These are phyloP conservation scores for Tuber calosporum DNA, from an alignment of 495 filamentous ascomycete genomes.

Conservation along the genomic window DNA sequence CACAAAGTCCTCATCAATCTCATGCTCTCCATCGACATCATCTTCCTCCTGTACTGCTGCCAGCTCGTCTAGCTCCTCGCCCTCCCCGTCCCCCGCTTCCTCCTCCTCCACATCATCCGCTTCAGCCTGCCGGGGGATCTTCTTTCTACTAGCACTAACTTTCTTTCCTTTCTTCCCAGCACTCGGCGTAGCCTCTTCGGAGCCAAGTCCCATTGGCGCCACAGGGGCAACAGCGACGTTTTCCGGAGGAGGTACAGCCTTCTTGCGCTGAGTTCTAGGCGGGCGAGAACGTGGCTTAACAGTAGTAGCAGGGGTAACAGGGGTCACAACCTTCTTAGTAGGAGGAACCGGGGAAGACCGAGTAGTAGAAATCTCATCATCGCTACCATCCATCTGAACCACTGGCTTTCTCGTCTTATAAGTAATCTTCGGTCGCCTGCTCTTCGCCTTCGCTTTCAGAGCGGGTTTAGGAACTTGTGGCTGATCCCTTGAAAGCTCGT, in stretches of 20 bases:
- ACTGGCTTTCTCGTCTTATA: slow-evolving; percentile 28
- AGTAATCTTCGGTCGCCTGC: slow-evolving; percentile 26
- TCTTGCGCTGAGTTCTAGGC: slow-evolving; percentile 26
- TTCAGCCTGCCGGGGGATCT: neutral
- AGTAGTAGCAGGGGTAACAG: slow-evolving; percentile 25
- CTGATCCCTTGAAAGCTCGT: slow-evolving; percentile 14
- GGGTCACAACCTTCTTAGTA: slow-evolving; percentile 12
- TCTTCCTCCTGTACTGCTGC: neutral
- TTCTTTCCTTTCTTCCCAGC: slow-evolving; percentile 16
- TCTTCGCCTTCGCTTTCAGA: slow-evolving; percentile 19
- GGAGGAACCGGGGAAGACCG: slow-evolving; percentile 26
- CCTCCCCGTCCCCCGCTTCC: neutral
- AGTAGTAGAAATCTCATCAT: slow-evolving; percentile 26
- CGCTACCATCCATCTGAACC: neutral
- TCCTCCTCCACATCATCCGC: slow-evolving; percentile 30
- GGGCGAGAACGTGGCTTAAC: slow-evolving; percentile 28
- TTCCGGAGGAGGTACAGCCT: slow-evolving; percentile 15
- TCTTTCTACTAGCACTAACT: slow-evolving; percentile 20
- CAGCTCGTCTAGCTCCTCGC: neutral
- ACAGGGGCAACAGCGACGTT: slow-evolving; percentile 17
- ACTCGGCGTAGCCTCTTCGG: slow-evolving; percentile 26
- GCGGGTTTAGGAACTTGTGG: slow-evolving; percentile 8
- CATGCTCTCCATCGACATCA: slow-evolving; percentile 14
- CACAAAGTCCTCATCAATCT: slow-evolving; percentile 29
- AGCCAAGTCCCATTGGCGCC: slow-evolving; percentile 5